Conservation (phyloP, 2,329 filamentous ascomycete genomes). For the Neofusicoccum cordaticola region DNA sequence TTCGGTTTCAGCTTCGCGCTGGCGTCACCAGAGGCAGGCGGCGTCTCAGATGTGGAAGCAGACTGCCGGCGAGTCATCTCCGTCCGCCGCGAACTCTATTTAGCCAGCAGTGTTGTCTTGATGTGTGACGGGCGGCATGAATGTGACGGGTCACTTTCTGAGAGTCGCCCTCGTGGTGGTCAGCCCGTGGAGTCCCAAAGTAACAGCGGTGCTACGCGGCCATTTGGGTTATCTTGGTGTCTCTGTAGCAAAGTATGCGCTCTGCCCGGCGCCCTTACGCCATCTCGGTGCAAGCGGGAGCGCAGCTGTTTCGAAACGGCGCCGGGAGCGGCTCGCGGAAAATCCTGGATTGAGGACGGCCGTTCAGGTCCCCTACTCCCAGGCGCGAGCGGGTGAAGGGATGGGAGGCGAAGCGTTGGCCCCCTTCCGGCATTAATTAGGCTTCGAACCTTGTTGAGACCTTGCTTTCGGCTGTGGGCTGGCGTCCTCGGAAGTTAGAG, state of each 20-base stretch:
- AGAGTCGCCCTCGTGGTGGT: not conserved
- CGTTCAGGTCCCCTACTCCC: not conserved
- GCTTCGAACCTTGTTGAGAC: not conserved
- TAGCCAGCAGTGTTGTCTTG: not conserved
- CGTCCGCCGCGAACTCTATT: not conserved
- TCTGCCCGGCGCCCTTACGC: not conserved
- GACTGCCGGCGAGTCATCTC: not conserved
- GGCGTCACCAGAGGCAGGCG: not conserved
- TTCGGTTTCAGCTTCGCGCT: not conserved
- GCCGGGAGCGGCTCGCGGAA: not conserved
- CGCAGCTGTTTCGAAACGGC: not conserved
- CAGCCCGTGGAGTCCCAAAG: not conserved
- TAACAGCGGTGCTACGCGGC: not conserved
- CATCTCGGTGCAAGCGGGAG: not conserved
- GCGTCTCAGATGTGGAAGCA: not conserved
- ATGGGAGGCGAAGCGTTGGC: not conserved
- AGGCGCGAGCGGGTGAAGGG: not conserved
- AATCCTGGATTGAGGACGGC: not conserved
- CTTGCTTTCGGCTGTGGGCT: not conserved
- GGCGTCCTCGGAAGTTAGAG: not conserved
- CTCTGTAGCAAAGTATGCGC: not conserved
- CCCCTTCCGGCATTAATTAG: not conserved
- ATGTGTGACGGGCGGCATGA: not conserved
- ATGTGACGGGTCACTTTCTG: conserved; percentile 9
- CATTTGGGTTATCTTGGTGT: not conserved